Conservation (phyloP, 305 asterid species). For the Fraxinus platypoda region DNA sequence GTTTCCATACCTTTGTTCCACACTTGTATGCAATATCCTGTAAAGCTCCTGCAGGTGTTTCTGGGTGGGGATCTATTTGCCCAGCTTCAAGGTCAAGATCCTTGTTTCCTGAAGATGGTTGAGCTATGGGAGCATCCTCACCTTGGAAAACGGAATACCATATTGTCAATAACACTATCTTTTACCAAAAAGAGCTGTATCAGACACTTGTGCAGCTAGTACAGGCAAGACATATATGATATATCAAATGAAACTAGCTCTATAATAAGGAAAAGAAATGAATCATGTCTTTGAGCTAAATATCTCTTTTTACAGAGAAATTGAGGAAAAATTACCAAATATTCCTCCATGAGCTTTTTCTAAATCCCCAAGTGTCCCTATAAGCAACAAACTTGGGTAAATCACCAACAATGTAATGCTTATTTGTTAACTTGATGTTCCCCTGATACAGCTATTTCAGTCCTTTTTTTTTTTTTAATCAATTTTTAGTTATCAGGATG, state of each 20-base stretch:
- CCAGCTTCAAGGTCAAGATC: constrained; percentile 79
- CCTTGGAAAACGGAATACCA: constrained; percentile 39
- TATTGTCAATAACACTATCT: constrained; percentile 17
- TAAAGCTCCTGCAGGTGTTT: constrained; percentile 60
- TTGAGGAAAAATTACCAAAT: constrained; percentile 10
- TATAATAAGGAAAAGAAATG: not conserved
- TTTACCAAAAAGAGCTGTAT: constrained; percentile 13
- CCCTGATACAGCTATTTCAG: not conserved
- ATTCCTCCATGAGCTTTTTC: not conserved
- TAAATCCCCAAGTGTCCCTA: not conserved
- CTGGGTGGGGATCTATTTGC: constrained; percentile 59
- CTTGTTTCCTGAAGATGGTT: constrained; percentile 54
- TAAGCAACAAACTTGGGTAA: not conserved
- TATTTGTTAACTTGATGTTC: not conserved
- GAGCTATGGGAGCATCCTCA: constrained; percentile 55
- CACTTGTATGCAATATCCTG: constrained; percentile 84
- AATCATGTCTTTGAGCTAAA: constrained; percentile 10
- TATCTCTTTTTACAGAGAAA: constrained; percentile 1
- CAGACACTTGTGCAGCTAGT: not conserved
- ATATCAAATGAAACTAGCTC: constrained; percentile 10
- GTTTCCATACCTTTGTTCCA: constrained; percentile 72
- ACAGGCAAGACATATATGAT: not conserved
- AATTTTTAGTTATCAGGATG: not conserved
- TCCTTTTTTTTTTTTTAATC: not conserved
- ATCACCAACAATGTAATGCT: not conserved